Evolutionary conservation across 2,329 filamentous ascomycete species (phyloP).

Genomic region (Atkinsonella hypoxylon): DNA sequence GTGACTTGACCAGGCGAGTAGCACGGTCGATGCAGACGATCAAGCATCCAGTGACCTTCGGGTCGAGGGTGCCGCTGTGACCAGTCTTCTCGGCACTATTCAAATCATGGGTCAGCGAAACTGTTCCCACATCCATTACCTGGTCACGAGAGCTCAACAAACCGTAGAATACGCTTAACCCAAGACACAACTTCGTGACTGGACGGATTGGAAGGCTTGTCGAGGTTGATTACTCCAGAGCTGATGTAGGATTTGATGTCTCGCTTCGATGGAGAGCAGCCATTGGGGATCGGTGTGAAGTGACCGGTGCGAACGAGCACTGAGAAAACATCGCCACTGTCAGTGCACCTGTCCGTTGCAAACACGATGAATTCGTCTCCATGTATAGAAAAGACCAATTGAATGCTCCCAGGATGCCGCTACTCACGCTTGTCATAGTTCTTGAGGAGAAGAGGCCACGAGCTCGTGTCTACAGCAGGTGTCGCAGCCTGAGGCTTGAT

Average conservation of each 20-base stretch:
- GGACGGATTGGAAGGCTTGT: constrained; percentile 81
- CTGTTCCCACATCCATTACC: not conserved
- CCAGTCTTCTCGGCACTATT: constrained; percentile 71
- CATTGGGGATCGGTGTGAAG: constrained; percentile 92
- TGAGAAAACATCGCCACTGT: constrained; percentile 21
- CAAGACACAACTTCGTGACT: constrained; percentile 98
- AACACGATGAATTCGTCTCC: not conserved
- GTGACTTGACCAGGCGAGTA: constrained; percentile 94
- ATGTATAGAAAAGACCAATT: not conserved
- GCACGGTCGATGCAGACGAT: constrained; percentile 95
- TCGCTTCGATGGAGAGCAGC: constrained; percentile 81
- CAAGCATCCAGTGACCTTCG: constrained; percentile 92
- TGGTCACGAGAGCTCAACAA: constrained; percentile 20
- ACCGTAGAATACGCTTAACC: constrained; percentile 96
- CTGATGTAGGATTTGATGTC: constrained; percentile 96
- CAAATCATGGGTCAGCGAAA: not conserved
- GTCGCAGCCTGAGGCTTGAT: constrained; percentile 86
- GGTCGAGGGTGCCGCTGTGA: constrained; percentile 95
- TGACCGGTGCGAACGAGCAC: constrained; percentile 89
- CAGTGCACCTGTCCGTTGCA: constrained; percentile 4
- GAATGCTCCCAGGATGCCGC: constrained; percentile 1
- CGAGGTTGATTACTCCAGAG: constrained; percentile 93
- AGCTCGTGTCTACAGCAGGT: constrained; percentile 71
- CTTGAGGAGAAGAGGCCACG: constrained; percentile 88
- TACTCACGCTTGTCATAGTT: constrained; percentile 84